Base-by-base conservation (phyloP, 257 asterid genomes). In the Solanum piurae region DNA sequence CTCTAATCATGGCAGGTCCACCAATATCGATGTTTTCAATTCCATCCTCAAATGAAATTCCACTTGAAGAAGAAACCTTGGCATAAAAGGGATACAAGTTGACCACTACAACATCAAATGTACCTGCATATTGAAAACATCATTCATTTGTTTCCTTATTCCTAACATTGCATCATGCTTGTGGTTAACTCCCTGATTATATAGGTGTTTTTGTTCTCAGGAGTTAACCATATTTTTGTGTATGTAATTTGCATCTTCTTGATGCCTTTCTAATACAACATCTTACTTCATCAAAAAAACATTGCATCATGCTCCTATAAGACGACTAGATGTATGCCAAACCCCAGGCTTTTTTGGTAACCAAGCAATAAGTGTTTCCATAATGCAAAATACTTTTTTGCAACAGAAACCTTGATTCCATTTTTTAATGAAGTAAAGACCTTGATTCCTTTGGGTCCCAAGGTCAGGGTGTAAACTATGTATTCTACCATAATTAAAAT, bases 21-120 rank as follows among this genome's bases (percentile, higher is more conserved):
- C 99, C 99, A 91, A 95, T 97, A 92, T 97, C 99, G 25, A 97
- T 96, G 92, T 97, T 97, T 92, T 97, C 99, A 88, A 97, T 95
- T 88, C 98, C 99, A 90, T 95, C 98, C 75, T 94, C 99, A 42
- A 97, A 97, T 72, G 98, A 91, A 83, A 96, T 91, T 87, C 94
- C 98, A 68, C 92, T 82, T 86, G 97, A 93, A 58, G 98, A 94
- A 77, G 99, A 90, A 89, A 96, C 99, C 92, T 94, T 96, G 83
- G 92, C 94, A 76, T 97, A 97, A 90, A 97, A 97, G 33, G 99
- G 99, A 92, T 97, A 97, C 83, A 97, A 91, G 93, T 97, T 97
- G 88, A 97, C 99, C 89, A 97, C 98, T 77, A 97, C 99, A 86
- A 97, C 94, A 91, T 97, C 99, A 93, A 96, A 95, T 36, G 98